Evolutionary conservation across 2,329 filamentous ascomycete genomes (phyloP).

Genomic region (Sporothrix mexicana): DNA sequence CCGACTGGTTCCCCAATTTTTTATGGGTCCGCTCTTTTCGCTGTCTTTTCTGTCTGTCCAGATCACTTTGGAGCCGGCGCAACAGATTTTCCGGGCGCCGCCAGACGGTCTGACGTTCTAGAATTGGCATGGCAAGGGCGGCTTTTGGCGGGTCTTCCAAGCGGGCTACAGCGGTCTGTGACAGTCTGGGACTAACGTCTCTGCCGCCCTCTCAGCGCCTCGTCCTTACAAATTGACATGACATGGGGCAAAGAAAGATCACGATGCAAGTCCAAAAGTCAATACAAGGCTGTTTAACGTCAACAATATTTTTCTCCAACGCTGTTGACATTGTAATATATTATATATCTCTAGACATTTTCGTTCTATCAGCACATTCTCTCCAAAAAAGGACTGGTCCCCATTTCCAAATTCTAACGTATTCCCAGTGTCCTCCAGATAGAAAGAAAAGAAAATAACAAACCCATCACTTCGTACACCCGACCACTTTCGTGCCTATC

Average conservation of each 20-base stretch:
- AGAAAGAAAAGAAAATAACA: not conserved
- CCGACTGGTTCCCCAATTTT: slow-evolving; percentile 37
- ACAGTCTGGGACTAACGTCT: not conserved
- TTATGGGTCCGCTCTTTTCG: slow-evolving; percentile 33
- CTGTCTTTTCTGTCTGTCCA: not conserved
- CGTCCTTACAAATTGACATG: not conserved
- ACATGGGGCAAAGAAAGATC: not conserved
- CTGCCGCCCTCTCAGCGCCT: not conserved
- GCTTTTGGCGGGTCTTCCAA: not conserved
- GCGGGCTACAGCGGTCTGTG: slow-evolving; percentile 7
- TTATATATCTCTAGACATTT: slow-evolving; percentile 22
- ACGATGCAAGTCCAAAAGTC: not conserved
- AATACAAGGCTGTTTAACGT: not conserved
- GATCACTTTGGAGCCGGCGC: slow-evolving; percentile 34
- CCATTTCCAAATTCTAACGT: slow-evolving; percentile 21
- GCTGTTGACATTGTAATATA: not conserved
- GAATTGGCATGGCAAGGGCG: not conserved
- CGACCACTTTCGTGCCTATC: not conserved
- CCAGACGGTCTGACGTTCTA: not conserved
- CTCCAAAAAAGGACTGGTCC: slow-evolving; percentile 30
- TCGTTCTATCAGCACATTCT: slow-evolving; percentile 23
- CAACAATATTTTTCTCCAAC: not conserved
- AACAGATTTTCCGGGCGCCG: slow-evolving; percentile 39
- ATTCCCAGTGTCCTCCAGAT: not conserved
- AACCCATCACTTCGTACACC: not conserved